Conservation (phyloP, 371 early-diverging fungal species). For the Mortierella sp. region DNA sequence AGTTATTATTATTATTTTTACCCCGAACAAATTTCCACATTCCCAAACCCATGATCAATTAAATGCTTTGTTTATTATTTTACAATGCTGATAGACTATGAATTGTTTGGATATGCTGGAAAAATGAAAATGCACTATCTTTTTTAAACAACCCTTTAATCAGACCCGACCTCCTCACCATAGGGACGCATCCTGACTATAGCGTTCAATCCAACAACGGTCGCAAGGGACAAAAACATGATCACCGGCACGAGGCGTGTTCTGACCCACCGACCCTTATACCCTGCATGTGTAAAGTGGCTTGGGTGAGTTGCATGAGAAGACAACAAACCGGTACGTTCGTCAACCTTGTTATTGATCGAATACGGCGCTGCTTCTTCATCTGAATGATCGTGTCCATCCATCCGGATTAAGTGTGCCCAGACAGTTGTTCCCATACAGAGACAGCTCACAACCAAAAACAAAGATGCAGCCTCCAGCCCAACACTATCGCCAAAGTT, state of each 20-base stretch:
- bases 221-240: constrained; percentile 28
- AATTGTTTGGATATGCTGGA: not conserved
- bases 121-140: not conserved
- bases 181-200: constrained; percentile 12
- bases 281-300: constrained; percentile 11
- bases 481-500: constrained; percentile 52
- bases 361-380: not conserved
- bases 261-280: constrained; percentile 35
- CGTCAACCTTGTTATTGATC: constrained; percentile 8
- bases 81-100: not conserved
- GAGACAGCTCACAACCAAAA: constrained; percentile 43
- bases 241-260: constrained; percentile 40
- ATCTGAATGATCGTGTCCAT: constrained; percentile 7
- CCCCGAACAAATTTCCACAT: no score
- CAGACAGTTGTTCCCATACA: constrained; percentile 54
- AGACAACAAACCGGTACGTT: constrained; percentile 24
- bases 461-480: constrained; percentile 35
- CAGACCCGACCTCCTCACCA: constrained; percentile 24
- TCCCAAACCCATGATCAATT: no score
- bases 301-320: constrained; percentile 9
- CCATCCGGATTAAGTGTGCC: constrained; percentile 50
- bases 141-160: not conserved
- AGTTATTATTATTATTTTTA: no score
- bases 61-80: no score
- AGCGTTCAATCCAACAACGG: constrained; percentile 35